These are phyloP conservation scores for Hyphodiscus hymeniophilus DNA, from an alignment of 495 filamentous ascomycete genomes.

Conservation along the genomic window DNA sequence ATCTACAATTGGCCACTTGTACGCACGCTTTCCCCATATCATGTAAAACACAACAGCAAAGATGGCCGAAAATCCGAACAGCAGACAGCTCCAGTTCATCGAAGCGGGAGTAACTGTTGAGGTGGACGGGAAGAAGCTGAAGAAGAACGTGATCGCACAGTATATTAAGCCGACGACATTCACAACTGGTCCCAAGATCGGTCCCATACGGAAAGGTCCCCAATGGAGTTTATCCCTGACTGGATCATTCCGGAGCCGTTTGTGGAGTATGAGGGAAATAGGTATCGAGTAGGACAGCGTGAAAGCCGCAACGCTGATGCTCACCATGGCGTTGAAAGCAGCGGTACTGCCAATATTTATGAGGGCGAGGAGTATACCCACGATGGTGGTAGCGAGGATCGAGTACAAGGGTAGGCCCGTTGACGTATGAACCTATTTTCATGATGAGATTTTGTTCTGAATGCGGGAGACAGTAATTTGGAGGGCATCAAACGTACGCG, in stretches of 20 bases:
- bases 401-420: conserved; percentile 48
- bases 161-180: conserved; percentile 39
- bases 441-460: no score
- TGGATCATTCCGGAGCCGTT: conserved; percentile 26
- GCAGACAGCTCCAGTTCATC: conserved; percentile 41
- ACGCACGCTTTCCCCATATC: conserved; percentile 31
- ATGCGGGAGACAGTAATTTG: conserved; percentile 5
- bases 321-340: conserved; percentile 49
- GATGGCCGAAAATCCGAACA: conserved; percentile 31
- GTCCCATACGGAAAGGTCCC: conserved; percentile 43
- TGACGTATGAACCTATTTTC: conserved; percentile 25
- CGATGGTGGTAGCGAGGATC: conserved; percentile 36
- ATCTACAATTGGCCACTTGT: conserved; percentile 17
- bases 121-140: conserved; percentile 40
- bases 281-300: conserved; percentile 40
- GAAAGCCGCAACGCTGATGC: conserved; percentile 35
- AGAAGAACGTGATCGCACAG: conserved; percentile 37
- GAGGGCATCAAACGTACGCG: neutral
- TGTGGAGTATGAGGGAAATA: conserved; percentile 23
- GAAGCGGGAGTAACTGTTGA: conserved; percentile 25
- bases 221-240: conserved; percentile 29
- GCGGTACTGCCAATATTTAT: conserved; percentile 52
- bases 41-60: conserved; percentile 41
- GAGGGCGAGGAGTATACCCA: conserved; percentile 47
- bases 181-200: conserved; percentile 32